These are phyloP conservation scores for Smallanthus sonchifolius DNA, from an alignment of 129 eudicot species.

Conservation along the genomic window DNA sequence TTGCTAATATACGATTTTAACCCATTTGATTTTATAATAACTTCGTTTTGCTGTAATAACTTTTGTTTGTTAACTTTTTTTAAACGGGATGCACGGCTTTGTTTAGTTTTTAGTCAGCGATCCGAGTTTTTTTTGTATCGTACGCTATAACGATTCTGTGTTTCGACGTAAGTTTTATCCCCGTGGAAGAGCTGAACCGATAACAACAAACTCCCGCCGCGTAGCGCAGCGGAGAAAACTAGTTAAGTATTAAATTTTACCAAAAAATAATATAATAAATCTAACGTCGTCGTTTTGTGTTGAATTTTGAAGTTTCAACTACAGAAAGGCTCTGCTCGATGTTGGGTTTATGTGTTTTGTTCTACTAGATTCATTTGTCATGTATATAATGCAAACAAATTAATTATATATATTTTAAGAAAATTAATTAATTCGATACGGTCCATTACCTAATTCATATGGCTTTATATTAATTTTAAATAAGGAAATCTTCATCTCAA, in stretches of 20 bases:
- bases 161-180: no score
- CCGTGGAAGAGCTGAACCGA: no score
- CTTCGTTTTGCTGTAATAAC: no score
- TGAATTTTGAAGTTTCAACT: slow-evolving; percentile 14
- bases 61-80: no score
- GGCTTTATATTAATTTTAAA: slow-evolving; percentile 14
- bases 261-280: neutral
- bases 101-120: no score
- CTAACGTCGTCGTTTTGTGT: slow-evolving; percentile 24
- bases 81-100: no score
- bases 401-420: neutral
- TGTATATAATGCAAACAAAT: slow-evolving; percentile 30
- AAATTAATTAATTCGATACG: slow-evolving; percentile 10
- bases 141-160: no score
- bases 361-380: slow-evolving; percentile 30
- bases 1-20: no score
- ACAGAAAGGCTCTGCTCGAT: slow-evolving; percentile 27
- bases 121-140: no score
- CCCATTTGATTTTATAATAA: no score
- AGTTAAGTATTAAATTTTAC: neutral
- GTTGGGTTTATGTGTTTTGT: slow-evolving; percentile 31
- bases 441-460: slow-evolving; percentile 23
- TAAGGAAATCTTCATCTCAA: neutral
- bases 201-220: no score
- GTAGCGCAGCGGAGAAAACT: no score